Percentiles rank a stretch among this genome's conserved stretches.
Conservation (phyloP, 2,329 filamentous ascomycete species). For the Stromatinia cepivora region DNA sequence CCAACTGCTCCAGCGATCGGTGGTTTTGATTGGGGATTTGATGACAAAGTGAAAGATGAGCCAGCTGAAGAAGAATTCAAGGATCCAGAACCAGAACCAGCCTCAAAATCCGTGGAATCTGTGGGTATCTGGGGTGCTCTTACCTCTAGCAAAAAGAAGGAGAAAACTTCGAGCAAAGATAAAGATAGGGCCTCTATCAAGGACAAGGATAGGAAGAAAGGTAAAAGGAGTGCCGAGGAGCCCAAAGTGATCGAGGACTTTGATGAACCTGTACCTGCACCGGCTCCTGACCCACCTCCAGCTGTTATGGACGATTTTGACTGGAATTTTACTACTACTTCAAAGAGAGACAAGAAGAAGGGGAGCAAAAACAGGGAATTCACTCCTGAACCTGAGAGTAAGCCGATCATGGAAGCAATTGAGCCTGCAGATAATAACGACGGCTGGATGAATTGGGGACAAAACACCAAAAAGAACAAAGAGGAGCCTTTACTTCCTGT, state of each 20-base stretch:
- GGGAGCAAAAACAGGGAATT: constrained; percentile 37
- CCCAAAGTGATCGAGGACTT: constrained; percentile 21
- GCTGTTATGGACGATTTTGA: constrained; percentile 38
- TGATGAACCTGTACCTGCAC: constrained; percentile 30
- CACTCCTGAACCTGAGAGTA: constrained; percentile 29
- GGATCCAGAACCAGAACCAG: constrained; percentile 26
- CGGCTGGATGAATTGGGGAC: constrained; percentile 37
- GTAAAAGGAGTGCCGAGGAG: constrained; percentile 32
- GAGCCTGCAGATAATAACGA: constrained; percentile 33
- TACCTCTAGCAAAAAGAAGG: constrained; percentile 24
- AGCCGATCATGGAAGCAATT: constrained; percentile 33
- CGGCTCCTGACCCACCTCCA: constrained; percentile 26
- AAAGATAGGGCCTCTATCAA: constrained; percentile 28
- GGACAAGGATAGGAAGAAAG: constrained; percentile 49
- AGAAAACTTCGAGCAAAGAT: constrained; percentile 26
- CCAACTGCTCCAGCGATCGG: constrained; percentile 9
- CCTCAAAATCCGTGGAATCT: constrained; percentile 26
- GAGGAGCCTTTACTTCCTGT: constrained; percentile 38
- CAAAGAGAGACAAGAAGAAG: constrained; percentile 48
- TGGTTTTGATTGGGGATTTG: constrained; percentile 18
- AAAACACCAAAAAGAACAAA: constrained; percentile 36
- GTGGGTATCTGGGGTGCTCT: constrained; percentile 27
- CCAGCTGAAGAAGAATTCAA: constrained; percentile 43
- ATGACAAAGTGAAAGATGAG: constrained; percentile 24
- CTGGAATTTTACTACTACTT: constrained; percentile 30